phyloP scores from a whole-genome alignment of 2,329 filamentous ascomycete genomes.

The Hirsutella thompsonii region DNA sequence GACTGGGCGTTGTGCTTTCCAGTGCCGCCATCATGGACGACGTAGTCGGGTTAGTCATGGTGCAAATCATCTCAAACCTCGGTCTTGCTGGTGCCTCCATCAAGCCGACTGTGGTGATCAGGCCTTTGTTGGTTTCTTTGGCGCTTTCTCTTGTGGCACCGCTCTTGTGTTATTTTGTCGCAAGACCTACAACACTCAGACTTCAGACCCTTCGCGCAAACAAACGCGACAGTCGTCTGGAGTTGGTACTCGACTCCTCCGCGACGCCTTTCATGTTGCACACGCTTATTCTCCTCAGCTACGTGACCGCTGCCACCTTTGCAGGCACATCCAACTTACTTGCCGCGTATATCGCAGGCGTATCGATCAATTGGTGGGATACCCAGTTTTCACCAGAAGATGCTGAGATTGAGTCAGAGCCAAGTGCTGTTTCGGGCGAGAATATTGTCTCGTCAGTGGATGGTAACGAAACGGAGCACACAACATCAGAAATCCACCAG shows the following conservation, averaged over 20 bases:
- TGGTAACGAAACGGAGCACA: too few species aligned
- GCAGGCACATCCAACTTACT: constrained; percentile 51
- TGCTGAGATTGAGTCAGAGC: too few species aligned
- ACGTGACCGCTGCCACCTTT: constrained; percentile 39
- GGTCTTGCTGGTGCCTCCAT: constrained; percentile 17
- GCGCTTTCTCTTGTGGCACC: background rate
- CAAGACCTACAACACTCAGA: background rate
- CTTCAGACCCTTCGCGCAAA: background rate
- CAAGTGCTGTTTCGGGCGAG: too few species aligned
- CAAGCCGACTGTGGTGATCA: constrained; percentile 23
- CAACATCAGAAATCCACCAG: too few species aligned
- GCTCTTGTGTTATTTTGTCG: background rate
- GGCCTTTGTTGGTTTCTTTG: constrained; percentile 14
- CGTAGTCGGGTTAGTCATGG: constrained; percentile 64
- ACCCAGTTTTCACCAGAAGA: constrained; percentile 11
- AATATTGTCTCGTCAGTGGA: too few species aligned
- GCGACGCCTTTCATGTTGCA: constrained; percentile 21
- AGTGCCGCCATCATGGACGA: constrained; percentile 75
- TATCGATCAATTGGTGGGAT: constrained; percentile 48
- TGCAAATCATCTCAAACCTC: constrained; percentile 59
- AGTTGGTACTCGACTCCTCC: background rate
- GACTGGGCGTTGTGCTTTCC: constrained; percentile 49
- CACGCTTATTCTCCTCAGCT: constrained; percentile 32
- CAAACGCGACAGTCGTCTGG: background rate
- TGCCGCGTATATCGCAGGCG: constrained; percentile 50